Evolutionary conservation across 2,329 filamentous ascomycete genomes (phyloP), one percentile per base, ranked within the genome.

Genomic region (Lachnellula subtilissima): DNA sequence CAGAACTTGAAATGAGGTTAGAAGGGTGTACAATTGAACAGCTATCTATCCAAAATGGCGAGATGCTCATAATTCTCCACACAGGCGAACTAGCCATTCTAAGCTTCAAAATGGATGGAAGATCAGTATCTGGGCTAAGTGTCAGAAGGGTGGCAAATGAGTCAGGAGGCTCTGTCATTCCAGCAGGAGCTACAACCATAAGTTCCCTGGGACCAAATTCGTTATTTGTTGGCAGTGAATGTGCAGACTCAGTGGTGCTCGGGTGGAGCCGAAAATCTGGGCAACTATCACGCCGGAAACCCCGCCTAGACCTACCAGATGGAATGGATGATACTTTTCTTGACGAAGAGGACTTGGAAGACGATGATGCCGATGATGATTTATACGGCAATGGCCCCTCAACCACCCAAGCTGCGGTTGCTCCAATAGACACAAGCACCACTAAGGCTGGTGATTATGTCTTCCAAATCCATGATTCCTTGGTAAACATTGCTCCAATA

Each of bases 41-140:
- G 40, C 74, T 99, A 5, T 89, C 87, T 2, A 79, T 84, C 15
- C 87, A 91, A 52, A 85, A 82, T 28, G 90, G 91, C 2, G 92
- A 97, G 67, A 79, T 97, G 58, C 76, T 99, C n/a, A 77, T 99
- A 36, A 81, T 94, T 6, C 78, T 96, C 25, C 84, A 84, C 54
- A 85, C 87, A 64, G 94, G 94, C 0, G 80, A 82, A 19, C 77
- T 96, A 48, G 84, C 84, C 9, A 80, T 94, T 22, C 73, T 97
- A 12, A 86, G 82, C 15, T 97, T 99, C 74, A 86, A 85, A 53
- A 83, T 97, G 58, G 92, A 97, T 69, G 94, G 95, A 15, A 84
- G 94, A 53, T 95, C 89, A 2, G 91, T 99, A 2, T 96, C 92
- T 25, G 91, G 91, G 1, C 78, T 99, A 58, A 84, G 81, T n/a